These are phyloP conservation scores for Peniophora sp. DNA, from an alignment of 1,284 basidiomycete genomes.

Conservation along the genomic window DNA sequence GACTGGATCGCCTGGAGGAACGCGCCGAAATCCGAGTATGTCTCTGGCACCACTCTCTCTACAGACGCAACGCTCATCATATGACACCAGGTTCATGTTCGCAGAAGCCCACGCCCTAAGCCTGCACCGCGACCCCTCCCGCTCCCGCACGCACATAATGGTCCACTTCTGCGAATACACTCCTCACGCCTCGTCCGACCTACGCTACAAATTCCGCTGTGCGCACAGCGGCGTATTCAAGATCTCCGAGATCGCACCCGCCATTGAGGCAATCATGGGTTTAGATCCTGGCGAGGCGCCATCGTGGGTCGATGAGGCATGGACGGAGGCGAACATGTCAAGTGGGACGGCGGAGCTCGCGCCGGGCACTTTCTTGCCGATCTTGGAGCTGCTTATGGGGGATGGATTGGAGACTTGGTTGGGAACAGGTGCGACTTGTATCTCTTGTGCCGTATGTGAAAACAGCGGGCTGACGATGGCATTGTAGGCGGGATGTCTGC, in stretches of 20 bases:
- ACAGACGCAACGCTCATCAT: too few relatives aligned
- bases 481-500: too few relatives aligned
- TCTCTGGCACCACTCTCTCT: too few relatives aligned
- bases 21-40: conserved; percentile 1
- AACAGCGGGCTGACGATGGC: too few relatives aligned
- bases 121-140: conserved; percentile 15
- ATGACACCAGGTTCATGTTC: conserved; percentile 2
- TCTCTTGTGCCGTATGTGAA: too few relatives aligned
- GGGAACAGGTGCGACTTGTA: too few relatives aligned
- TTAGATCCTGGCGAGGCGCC: conserved; percentile 13
- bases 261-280: conserved; percentile 13
- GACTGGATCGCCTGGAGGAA: conserved; percentile 8
- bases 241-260: conserved; percentile 11
- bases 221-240: conserved; percentile 13
- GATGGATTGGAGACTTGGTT: too few relatives aligned
- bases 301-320: conserved; percentile 8
- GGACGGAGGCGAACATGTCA: too few relatives aligned
- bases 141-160: conserved; percentile 18
- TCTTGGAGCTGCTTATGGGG: too few relatives aligned
- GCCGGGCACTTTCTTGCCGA: too few relatives aligned
- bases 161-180: conserved; percentile 14
- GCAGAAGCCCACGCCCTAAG: conserved; percentile 13
- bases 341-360: too few relatives aligned
- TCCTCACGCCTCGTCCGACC: conserved; percentile 10
- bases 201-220: conserved; percentile 14